A percentile compares a stretch with the other conserved stretches of the same genome.
phyloP scores from a whole-genome alignment of 2,329 filamentous ascomycete species.

The Lecanicillium sp. region DNA sequence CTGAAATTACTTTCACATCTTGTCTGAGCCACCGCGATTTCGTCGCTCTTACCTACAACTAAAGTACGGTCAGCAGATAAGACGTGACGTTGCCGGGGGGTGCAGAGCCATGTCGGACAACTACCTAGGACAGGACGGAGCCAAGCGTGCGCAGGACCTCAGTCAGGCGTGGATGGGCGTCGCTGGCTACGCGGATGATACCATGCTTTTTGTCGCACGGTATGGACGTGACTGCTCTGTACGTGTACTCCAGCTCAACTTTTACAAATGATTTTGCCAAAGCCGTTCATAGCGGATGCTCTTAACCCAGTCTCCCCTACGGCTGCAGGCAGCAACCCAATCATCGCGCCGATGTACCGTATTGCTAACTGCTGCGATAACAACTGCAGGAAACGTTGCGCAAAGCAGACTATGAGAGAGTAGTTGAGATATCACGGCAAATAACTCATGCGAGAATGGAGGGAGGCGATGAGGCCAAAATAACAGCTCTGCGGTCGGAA shows the following conservation, averaged over 20 bases:
- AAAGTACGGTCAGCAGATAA: too few relatives aligned
- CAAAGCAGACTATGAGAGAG: conserved; percentile 17
- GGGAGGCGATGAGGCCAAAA: conserved; percentile 5
- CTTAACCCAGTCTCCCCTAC: too few relatives aligned
- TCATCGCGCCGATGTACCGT: too few relatives aligned
- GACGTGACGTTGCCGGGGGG: too few relatives aligned
- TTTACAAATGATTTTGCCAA: too few relatives aligned
- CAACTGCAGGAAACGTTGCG: conserved; percentile 11
- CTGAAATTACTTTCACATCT: too few relatives aligned
- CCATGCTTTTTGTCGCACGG: conserved; percentile 20
- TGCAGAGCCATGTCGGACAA: too few relatives aligned
- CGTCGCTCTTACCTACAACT: too few relatives aligned
- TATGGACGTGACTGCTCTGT: conserved; percentile 18
- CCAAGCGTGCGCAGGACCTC: conserved; percentile 18
- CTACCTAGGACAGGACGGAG: conserved; percentile 8
- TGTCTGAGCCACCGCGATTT: too few relatives aligned
- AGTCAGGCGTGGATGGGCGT: conserved; percentile 17
- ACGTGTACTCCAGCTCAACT: background rate
- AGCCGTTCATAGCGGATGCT: too few relatives aligned
- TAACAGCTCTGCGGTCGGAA: conserved; percentile 14
- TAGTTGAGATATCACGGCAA: conserved; percentile 11
- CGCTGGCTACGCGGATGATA: conserved; percentile 21
- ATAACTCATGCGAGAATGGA: conserved; percentile 14
- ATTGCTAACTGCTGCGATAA: conserved; percentile 5
- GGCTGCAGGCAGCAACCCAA: too few relatives aligned